Evolutionary conservation across 1,139 yeast genomes (phyloP).

Genomic region (Hyphopichia burtonii): DNA sequence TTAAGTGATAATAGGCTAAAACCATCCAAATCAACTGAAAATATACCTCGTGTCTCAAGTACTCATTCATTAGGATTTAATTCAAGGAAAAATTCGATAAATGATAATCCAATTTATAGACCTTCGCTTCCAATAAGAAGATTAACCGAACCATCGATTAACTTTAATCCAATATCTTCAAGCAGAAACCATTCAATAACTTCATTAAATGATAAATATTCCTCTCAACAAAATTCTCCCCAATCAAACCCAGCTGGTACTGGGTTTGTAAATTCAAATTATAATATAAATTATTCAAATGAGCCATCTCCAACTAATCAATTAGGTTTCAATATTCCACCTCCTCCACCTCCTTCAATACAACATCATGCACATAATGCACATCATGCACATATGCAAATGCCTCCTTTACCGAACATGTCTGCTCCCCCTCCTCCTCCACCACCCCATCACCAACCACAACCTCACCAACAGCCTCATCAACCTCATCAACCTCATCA

Average conservation of each 20-base stretch:
- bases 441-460: neutral
- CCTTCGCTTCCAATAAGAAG: conserved; percentile 13
- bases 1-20: conserved; percentile 2
- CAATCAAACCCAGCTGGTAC: conserved; percentile 5
- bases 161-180: conserved; percentile 4
- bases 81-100: conserved; percentile 1
- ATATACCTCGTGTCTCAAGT: conserved; percentile 10
- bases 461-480: neutral
- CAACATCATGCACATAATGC: too few relatives aligned
- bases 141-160: conserved; percentile 17
- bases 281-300: neutral
- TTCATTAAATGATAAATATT: neutral
- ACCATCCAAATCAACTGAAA: conserved; percentile 6
- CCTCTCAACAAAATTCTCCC: conserved; percentile 3
- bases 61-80: conserved; percentile 7
- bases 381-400: neutral
- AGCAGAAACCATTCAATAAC: conserved; percentile 1
- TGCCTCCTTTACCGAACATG: neutral
- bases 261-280: neutral
- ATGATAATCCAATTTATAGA: neutral
- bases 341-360: neutral
- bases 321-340: neutral
- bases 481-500: neutral
- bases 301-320: neutral
- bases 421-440: neutral